Percentiles rank a stretch among this genome's conserved stretches.
Evolutionary conservation across 441 rosid genomes (phyloP).

Genomic region (Lagerstroemia fauriei): DNA sequence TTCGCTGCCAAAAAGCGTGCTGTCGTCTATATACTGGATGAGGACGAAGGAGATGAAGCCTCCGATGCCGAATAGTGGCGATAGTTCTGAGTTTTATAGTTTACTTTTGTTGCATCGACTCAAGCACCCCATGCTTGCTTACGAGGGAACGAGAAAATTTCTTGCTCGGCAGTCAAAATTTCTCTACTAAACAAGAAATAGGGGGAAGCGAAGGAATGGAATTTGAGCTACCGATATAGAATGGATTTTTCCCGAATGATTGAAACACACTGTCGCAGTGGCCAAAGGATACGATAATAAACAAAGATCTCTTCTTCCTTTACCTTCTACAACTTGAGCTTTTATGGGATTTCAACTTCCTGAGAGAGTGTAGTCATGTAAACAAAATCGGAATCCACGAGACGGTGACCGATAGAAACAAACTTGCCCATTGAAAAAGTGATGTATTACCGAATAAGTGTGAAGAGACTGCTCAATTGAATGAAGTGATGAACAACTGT

Average conservation of each 20-base stretch:
- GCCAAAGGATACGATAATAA: no score
- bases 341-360: no score
- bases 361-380: no score
- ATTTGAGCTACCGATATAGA: not conserved
- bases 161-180: not conserved
- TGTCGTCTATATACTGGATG: slow-evolving; percentile 83
- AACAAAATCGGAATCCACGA: no score
- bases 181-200: not conserved
- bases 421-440: no score
- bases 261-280: no score
- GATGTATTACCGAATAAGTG: not conserved
- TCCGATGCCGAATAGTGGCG: slow-evolving; percentile 43
- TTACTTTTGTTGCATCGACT: not conserved
- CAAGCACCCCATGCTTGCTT: not conserved
- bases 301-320: no score
- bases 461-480: not conserved
- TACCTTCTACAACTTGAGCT: no score
- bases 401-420: no score
- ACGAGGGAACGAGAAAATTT: not conserved
- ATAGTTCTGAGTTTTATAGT: not conserved
- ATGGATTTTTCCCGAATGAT: no score
- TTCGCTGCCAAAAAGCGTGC: slow-evolving; percentile 79
- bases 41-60: slow-evolving; percentile 82
- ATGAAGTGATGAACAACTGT: not conserved
- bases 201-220: not conserved